Percentiles rank a stretch among this genome's conserved stretches.
Evolutionary conservation across 345 rosid species (phyloP).

Genomic region (Citropsis articulata): DNA sequence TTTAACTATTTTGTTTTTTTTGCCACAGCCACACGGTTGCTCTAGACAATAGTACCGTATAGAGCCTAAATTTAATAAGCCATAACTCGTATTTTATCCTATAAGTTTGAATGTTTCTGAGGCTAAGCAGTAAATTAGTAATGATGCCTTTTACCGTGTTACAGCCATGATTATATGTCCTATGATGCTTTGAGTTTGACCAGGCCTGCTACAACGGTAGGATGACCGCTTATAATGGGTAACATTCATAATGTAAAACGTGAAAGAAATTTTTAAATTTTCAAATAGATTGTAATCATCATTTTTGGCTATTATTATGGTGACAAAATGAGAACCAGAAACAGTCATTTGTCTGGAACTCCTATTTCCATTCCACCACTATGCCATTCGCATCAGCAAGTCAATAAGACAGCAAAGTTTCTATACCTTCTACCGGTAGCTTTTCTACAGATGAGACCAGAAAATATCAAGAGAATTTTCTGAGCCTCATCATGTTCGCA

Average conservation of each 20-base stretch:
- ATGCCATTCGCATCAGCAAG: neutral
- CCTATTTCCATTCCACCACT: neutral
- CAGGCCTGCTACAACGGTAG: slow-evolving; percentile 24
- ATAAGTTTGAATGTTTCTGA: neutral
- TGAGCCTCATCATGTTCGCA: neutral
- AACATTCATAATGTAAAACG: slow-evolving; percentile 11
- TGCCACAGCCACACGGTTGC: too few relatives aligned
- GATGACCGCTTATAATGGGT: slow-evolving; percentile 3
- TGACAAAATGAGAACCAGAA: neutral
- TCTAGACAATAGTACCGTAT: too few relatives aligned
- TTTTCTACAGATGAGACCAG: neutral
- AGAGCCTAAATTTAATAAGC: too few relatives aligned
- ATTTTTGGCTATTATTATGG: neutral
- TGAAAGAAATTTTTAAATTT: neutral
- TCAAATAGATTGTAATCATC: neutral
- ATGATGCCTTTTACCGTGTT: neutral
- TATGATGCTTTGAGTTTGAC: neutral
- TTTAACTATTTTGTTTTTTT: too few relatives aligned
- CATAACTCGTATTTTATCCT: neutral
- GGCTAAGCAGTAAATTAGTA: neutral
- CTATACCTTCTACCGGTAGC: neutral
- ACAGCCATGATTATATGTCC: neutral
- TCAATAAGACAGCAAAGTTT: neutral
- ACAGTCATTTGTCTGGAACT: slow-evolving; percentile 5
- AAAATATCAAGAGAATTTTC: neutral